Base-by-base conservation (phyloP, 805 yeast species). In the Debaryomyces castellii region DNA sequence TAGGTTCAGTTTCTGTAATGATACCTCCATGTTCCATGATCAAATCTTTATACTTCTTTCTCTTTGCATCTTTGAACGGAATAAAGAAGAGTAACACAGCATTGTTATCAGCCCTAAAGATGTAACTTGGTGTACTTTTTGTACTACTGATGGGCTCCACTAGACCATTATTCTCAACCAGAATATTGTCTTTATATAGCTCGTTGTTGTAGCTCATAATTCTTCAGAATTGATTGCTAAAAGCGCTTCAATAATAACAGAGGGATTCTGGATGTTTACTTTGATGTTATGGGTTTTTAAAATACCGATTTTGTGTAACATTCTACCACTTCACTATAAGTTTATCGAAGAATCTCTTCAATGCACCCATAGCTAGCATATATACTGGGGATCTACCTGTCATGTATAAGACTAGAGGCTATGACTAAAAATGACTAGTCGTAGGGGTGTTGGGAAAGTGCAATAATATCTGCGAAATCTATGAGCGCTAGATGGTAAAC, bases 1-100 rank as follows among this genome's bases (percentile, higher is more conserved):
- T 39, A 4, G 52, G 50, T 8, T 46, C 45, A 14, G 23, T 34
- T 40, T 55, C 58, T 20, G 51, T 44, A 9, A 58, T 50, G 9
- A 49, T 44, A 11, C 63, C 63, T 12, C 63, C 63, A 47, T 51
- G 41, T n/a, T 42, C 51, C 9, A 46, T 48, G n/a, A 58, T 54
- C 34, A 53, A 47, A 6, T 45, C 42, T 38, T 45, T 51, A 27
- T 46, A 55, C 20, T 46, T 45, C 6, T 49, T 41, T 18, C 54
- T 39, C 9, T 52, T 39, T 16, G 54, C 51, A 25, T 55, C 61
- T 21, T 45, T 42, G 11, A 14, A 12, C 10, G 52, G 52, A 9
- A 58, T 51, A 24, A 43, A 49, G 36, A 58, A 57, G 10, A 49
- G 34, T 42, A 57, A 39, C 14, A 58, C 47, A 17, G 44, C 32